These are phyloP conservation scores for Ceratobasidium sp. DNA, from an alignment of 1,284 basidiomycete genomes.

Conservation along the genomic window DNA sequence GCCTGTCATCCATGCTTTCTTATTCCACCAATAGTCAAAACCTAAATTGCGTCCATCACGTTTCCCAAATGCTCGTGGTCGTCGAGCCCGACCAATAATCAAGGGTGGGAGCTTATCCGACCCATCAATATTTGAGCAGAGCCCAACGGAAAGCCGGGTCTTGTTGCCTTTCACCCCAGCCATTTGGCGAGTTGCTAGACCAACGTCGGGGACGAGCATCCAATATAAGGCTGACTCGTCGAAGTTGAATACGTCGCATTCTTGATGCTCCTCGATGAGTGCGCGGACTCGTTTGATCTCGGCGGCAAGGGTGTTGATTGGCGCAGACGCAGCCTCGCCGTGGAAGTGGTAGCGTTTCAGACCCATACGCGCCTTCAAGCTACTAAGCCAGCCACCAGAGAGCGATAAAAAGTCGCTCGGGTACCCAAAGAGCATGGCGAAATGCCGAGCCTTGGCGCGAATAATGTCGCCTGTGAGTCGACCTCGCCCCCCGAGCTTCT, in stretches of 20 bases:
- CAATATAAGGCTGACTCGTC: constrained; percentile 58
- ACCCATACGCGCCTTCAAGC: constrained; percentile 33
- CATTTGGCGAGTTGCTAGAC: constrained; percentile 34
- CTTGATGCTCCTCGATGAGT: constrained; percentile 52
- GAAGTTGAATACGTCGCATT: constrained; percentile 58
- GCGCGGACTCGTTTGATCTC: background rate
- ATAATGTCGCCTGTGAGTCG: constrained; percentile 17
- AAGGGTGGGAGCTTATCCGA: constrained; percentile 53
- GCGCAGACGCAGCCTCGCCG: constrained; percentile 59
- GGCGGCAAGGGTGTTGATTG: background rate
- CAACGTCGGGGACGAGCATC: constrained; percentile 3
- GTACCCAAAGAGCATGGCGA: background rate
- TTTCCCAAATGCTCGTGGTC: constrained; percentile 53
- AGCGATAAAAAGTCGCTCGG: background rate
- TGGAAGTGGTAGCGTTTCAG: constrained; percentile 55
- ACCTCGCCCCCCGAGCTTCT: background rate
- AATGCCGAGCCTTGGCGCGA: background rate
- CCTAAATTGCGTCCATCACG: constrained; percentile 53
- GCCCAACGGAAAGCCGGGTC: constrained; percentile 54
- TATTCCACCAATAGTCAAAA: constrained; percentile 50
- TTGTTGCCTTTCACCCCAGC: constrained; percentile 33
- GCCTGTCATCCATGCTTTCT: too few species aligned
- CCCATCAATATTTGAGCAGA: constrained; percentile 55
- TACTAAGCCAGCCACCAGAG: constrained; percentile 15
- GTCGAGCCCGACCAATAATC: constrained; percentile 53